Conservation (phyloP, 306 rosid genomes). For the Casuarina glauca region DNA sequence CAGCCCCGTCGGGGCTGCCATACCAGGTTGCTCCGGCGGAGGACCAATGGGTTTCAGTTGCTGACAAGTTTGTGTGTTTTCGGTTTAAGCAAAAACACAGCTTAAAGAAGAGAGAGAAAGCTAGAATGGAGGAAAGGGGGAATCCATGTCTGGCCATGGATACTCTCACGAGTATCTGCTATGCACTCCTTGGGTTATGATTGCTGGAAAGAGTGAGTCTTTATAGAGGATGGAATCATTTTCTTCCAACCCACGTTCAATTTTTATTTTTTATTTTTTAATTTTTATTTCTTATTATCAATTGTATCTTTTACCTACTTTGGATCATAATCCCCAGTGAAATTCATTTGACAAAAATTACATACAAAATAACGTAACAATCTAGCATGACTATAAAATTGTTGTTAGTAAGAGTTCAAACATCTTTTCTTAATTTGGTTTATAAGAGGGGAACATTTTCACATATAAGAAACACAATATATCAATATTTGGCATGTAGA, state of each 20-base stretch:
- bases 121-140: slow-evolving; percentile 1
- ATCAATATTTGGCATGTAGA: too few relatives aligned
- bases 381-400: neutral
- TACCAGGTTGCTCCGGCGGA: slow-evolving; percentile 54
- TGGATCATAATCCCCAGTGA: neutral
- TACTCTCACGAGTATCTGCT: neutral
- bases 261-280: neutral
- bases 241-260: slow-evolving; percentile 7
- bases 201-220: neutral
- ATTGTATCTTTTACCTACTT: neutral
- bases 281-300: neutral
- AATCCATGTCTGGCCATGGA: slow-evolving; percentile 22
- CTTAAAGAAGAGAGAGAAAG: slow-evolving; percentile 27
- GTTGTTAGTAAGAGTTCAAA: too few relatives aligned
- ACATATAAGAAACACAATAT: too few relatives aligned
- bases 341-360: neutral
- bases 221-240: slow-evolving; percentile 11
- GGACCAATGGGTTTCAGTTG: slow-evolving; percentile 27
- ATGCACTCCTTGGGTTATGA: neutral
- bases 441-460: too few relatives aligned
- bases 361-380: neutral
- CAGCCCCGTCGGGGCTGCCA: slow-evolving; percentile 41
- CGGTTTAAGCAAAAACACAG: slow-evolving; percentile 25
- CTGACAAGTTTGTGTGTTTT: slow-evolving; percentile 29
- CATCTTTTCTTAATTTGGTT: too few relatives aligned